Evolutionary conservation across 805 yeast species (phyloP).

Genomic region (Candida dendrica): DNA sequence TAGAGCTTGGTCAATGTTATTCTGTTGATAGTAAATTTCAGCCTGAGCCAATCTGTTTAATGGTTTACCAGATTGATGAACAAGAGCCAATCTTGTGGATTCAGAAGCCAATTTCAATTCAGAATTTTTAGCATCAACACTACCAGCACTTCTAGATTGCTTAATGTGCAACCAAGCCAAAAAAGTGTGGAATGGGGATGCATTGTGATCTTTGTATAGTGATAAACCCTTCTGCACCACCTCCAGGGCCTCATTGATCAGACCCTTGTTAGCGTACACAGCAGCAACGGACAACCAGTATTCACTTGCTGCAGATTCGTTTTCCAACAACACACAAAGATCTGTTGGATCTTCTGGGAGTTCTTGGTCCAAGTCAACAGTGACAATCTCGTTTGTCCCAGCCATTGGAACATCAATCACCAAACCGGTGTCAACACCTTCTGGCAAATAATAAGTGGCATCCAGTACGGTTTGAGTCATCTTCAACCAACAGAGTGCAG

Average conservation of each 20-base stretch:
- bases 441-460: slow-evolving; percentile 4
- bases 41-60: slow-evolving; percentile 61
- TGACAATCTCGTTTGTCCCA: slow-evolving; percentile 77
- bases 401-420: slow-evolving; percentile 57
- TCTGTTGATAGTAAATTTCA: slow-evolving; percentile 48
- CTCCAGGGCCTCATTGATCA: slow-evolving; percentile 52
- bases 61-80: slow-evolving; percentile 37
- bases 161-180: slow-evolving; percentile 68
- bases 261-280: slow-evolving; percentile 64
- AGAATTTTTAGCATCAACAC: slow-evolving; percentile 20
- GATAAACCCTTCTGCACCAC: slow-evolving; percentile 57
- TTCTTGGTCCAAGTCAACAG: slow-evolving; percentile 73
- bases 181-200: slow-evolving; percentile 52
- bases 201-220: slow-evolving; percentile 23
- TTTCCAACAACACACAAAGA: slow-evolving; percentile 66
- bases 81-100: slow-evolving; percentile 40
- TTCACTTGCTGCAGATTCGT: slow-evolving; percentile 67
- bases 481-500: not conserved
- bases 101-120: slow-evolving; percentile 35
- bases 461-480: slow-evolving; percentile 2
- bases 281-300: slow-evolving; percentile 82
- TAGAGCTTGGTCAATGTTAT: slow-evolving; percentile 63
- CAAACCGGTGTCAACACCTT: slow-evolving; percentile 2
- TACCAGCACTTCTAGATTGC: slow-evolving; percentile 25
- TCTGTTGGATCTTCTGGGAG: slow-evolving; percentile 88